Base-by-base conservation (phyloP, 306 rosid genomes). In the Delonix regia region DNA sequence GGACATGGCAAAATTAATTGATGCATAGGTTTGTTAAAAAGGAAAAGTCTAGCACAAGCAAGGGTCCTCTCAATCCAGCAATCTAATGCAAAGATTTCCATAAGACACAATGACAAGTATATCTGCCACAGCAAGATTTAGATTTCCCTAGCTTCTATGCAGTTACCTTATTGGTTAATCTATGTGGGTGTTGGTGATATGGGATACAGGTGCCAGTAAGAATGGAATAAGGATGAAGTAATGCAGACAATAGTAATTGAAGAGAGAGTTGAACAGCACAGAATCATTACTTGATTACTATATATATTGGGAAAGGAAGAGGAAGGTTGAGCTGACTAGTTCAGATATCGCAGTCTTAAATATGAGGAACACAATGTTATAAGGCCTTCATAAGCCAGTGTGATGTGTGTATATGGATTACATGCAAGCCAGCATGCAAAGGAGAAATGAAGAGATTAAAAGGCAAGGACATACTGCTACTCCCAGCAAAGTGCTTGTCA, bases 401-500 rank as follows among this genome's bases (percentile, higher is more conserved):
- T 4, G 9, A 65, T 25, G 30, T 42, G 42, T 36, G 13, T 25
- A 42, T 5, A 42, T 24, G 12, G 66, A 56, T 78, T 78, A 56
- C 15, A 24, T 2, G 70, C 47, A 74, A 6, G 38, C 3, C 53
- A 66, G 21, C 52, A 18, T 36, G 49, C 22, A 51, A n/a, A 76
- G 77, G 42, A 66, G 51, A 53, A 75, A 84, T 47, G 65, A 82
- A 57, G 45, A 85, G 56, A 59, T 30, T 42, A 14, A 44, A 44
- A 78, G 76, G 63, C 28, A 69, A 27, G 65, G 65, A 39, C 78
- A 39, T 80, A 91, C 96, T 0, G 53, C 80, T 56, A 85, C 80
- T 36, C 96, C 96, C 61, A 90, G 82, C 59, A 87, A 36, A 1
- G 91, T 88, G 87, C 91, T 90, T 74, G 86, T 66, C 2, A 82